Evolutionary conservation across 1,284 basidiomycete genomes (phyloP).

Genomic region (Sparassis latifolia): DNA sequence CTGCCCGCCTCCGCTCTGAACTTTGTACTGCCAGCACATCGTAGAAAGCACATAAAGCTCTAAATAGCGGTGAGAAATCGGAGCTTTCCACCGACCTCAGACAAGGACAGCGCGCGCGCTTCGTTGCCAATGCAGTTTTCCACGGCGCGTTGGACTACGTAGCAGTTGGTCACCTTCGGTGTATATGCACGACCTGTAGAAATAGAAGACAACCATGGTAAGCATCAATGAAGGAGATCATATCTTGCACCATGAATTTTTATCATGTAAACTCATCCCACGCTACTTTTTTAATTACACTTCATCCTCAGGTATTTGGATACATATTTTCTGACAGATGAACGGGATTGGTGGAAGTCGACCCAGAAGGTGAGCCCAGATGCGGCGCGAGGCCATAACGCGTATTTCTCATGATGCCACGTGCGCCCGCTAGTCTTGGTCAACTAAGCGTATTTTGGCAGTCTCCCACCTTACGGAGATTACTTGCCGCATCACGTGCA

Average conservation of each 20-base stretch:
- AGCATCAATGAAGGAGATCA: slow-evolving; percentile 85
- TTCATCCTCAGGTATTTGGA: slow-evolving; percentile 32
- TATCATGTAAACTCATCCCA: too few relatives aligned
- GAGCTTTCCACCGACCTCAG: slow-evolving; percentile 26
- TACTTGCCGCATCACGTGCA: too few relatives aligned
- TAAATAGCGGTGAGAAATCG: slow-evolving; percentile 72
- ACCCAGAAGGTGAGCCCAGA: too few relatives aligned
- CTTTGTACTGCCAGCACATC: slow-evolving; percentile 88
- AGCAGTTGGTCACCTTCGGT: too few relatives aligned
- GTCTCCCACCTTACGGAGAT: too few relatives aligned
- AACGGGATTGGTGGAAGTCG: too few relatives aligned
- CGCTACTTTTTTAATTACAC: slow-evolving; percentile 48
- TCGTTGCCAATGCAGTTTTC: slow-evolving; percentile 66
- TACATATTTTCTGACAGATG: slow-evolving; percentile 22
- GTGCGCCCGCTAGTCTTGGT: not conserved
- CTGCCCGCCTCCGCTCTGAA: slow-evolving; percentile 55
- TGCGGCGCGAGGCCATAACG: too few relatives aligned
- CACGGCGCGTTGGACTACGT: slow-evolving; percentile 76
- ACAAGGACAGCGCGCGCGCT: slow-evolving; percentile 37
- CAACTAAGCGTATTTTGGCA: too few relatives aligned
- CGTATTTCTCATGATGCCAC: not conserved
- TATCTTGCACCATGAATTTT: slow-evolving; percentile 70
- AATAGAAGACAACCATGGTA: slow-evolving; percentile 68
- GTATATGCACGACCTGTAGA: not conserved
- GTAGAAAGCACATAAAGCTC: slow-evolving; percentile 85